Base-by-base conservation (phyloP, 257 asterid species). In the Agastache rugosa region DNA sequence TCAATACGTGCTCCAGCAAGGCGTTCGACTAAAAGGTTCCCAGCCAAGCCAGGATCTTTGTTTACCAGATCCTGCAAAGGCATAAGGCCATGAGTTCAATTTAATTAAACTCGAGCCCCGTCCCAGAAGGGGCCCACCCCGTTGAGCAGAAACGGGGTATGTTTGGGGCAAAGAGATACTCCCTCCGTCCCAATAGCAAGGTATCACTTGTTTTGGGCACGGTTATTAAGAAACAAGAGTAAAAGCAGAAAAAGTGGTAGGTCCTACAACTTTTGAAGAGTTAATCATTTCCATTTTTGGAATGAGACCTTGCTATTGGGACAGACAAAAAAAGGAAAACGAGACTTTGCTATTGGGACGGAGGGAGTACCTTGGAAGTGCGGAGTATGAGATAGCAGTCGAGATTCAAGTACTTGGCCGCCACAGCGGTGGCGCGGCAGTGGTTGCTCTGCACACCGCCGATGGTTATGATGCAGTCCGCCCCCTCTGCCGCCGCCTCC, bases 381-480 rank as follows among this genome's bases (percentile, higher is more conserved):
- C 97, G 97, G 48, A 94, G 77, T 56, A 94, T 89, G 56, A 94
- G 96, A 89, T 78, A 89, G 45, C 92, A 90, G 71, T 92, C 98
- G 8, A 94, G 97, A 78, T 90, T 90, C 80, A 92, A 82, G 77
- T 94, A 94, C 74, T 83, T 92, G 71, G 99, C 90, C 29, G 98
- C 99, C 7, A 92, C 99, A n/a, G 99, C 97, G 44, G 98, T 92
- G 62, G 99, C 97, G 7, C 99, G 92, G 67, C 99, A 94, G 76
- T 94, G 99, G 64, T 94, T 94, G 80, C 99, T 94, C 76, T 94
- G 99, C 77, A 92, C 89, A 71, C 99, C 97, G 56, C 99, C 99
- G 23, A 94, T 85, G 37, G 98, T 94, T 44, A 92, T 80, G 64
- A 94, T 69, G 62, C 99, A 92, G 76, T 94, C 99, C 29, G 98